Evolutionary conservation across 768 basidiomycete genomes (phyloP).

Genomic region (Auricularia heimuer): DNA sequence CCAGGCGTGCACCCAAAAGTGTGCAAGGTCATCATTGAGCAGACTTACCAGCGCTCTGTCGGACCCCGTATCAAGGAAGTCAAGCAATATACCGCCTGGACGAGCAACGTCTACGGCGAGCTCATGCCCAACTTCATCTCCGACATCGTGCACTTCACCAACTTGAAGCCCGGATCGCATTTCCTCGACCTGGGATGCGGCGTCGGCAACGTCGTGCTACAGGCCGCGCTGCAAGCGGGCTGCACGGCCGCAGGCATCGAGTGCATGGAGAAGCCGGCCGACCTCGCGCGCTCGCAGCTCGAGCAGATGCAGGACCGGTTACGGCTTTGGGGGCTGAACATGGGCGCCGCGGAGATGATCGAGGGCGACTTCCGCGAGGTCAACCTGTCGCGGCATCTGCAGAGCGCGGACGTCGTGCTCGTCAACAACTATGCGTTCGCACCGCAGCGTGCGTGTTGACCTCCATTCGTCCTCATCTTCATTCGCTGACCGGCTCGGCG

Average conservation of each 20-base stretch:
- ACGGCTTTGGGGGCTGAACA: slow-evolving; percentile 81
- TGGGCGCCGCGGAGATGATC: slow-evolving; percentile 68
- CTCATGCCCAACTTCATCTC: slow-evolving; percentile 57
- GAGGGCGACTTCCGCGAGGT: slow-evolving; percentile 81
- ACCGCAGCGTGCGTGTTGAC: slow-evolving; percentile 22
- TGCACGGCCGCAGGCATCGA: slow-evolving; percentile 74
- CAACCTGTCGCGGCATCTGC: slow-evolving; percentile 52
- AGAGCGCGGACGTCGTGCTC: slow-evolving; percentile 81
- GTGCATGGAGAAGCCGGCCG: slow-evolving; percentile 66
- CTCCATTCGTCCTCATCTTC: not conserved
- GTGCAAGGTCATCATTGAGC: slow-evolving; percentile 69
- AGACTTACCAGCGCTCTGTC: slow-evolving; percentile 88
- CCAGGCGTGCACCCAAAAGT: slow-evolving; percentile 54
- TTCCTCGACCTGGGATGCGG: slow-evolving; percentile 83
- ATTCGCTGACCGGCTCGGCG: not conserved
- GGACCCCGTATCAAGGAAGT: slow-evolving; percentile 81
- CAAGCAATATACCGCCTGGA: slow-evolving; percentile 72
- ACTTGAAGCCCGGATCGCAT: slow-evolving; percentile 47
- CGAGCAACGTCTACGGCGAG: slow-evolving; percentile 83
- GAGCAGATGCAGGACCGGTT: slow-evolving; percentile 67
- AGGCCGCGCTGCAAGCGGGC: slow-evolving; percentile 72
- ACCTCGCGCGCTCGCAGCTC: slow-evolving; percentile 67
- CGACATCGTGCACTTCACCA: slow-evolving; percentile 48
- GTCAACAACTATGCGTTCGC: slow-evolving; percentile 82
- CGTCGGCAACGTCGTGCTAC: slow-evolving; percentile 76